These are phyloP conservation scores for Coffea eugenioides DNA, from an alignment of 257 asterid species.

Conservation along the genomic window DNA sequence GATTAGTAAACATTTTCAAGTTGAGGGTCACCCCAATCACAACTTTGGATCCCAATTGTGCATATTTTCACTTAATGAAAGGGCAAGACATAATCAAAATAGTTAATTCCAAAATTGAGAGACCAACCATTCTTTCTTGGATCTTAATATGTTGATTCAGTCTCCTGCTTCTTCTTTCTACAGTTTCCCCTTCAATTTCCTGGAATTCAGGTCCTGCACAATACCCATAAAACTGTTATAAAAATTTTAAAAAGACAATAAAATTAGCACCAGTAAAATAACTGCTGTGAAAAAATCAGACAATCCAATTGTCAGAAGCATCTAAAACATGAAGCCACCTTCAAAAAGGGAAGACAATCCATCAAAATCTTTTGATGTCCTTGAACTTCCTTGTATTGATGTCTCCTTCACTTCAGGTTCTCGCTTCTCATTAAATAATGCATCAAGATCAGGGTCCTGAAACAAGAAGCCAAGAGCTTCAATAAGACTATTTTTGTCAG, in stretches of 20 bases:
- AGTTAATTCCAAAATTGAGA: neutral
- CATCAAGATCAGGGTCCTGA: conserved; percentile 58
- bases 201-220: conserved; percentile 66
- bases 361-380: conserved; percentile 28
- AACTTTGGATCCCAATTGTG: neutral
- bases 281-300: neutral
- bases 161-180: conserved; percentile 79
- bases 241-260: neutral
- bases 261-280: neutral
- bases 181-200: conserved; percentile 76
- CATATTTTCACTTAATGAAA: neutral
- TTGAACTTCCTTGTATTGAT: neutral
- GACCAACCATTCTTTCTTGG: conserved; percentile 77
- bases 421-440: conserved; percentile 40
- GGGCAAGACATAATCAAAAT: too few species aligned
- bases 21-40: neutral
- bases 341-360: conserved; percentile 61
- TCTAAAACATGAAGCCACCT: conserved; percentile 40
- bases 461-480: conserved; percentile 13
- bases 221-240: conserved; percentile 14
- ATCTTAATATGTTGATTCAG: conserved; percentile 55
- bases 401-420: conserved; percentile 41
- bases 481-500: neutral
- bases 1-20: neutral
- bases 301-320: neutral